phyloP scores from a whole-genome alignment of 306 rosid species.

The Geum urbanum region DNA sequence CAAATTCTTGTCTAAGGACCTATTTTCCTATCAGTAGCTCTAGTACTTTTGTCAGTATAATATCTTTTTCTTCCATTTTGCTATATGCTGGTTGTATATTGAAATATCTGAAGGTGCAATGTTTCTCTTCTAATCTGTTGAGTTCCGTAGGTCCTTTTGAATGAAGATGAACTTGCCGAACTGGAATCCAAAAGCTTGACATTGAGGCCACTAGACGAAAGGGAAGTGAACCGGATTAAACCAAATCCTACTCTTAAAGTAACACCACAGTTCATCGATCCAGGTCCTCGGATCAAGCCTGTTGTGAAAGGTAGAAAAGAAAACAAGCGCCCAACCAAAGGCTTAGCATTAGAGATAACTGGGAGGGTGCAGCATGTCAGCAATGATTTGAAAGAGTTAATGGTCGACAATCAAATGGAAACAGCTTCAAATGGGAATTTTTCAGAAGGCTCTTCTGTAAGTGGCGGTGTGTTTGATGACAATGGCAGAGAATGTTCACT shows the following conservation, averaged over 20 bases:
- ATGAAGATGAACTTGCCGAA: constrained; percentile 68
- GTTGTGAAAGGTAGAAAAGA: constrained; percentile 44
- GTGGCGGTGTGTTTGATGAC: constrained; percentile 28
- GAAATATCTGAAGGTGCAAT: neutral
- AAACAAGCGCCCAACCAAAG: constrained; percentile 44
- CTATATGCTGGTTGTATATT: constrained; percentile 4
- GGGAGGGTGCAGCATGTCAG: constrained; percentile 94
- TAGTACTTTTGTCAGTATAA: no score
- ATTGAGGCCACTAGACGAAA: constrained; percentile 60
- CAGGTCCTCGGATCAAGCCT: constrained; percentile 46
- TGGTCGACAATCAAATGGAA: constrained; percentile 38
- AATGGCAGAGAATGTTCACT: constrained; percentile 40
- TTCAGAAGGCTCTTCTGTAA: constrained; percentile 36
- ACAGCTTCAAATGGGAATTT: constrained; percentile 36
- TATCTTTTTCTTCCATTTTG: no score
- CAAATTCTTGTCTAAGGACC: no score
- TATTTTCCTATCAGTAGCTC: neutral
- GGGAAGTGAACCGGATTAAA: constrained; percentile 73
- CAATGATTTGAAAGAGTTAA: constrained; percentile 42
- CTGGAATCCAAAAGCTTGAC: constrained; percentile 55
- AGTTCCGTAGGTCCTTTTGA: constrained; percentile 73
- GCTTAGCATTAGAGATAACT: constrained; percentile 77
- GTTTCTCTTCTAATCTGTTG: neutral
- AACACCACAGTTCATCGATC: constrained; percentile 75
- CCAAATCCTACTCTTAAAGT: constrained; percentile 73